phyloP scores from a whole-genome alignment of 257 asterid genomes.

The Scutellaria galericulata region DNA sequence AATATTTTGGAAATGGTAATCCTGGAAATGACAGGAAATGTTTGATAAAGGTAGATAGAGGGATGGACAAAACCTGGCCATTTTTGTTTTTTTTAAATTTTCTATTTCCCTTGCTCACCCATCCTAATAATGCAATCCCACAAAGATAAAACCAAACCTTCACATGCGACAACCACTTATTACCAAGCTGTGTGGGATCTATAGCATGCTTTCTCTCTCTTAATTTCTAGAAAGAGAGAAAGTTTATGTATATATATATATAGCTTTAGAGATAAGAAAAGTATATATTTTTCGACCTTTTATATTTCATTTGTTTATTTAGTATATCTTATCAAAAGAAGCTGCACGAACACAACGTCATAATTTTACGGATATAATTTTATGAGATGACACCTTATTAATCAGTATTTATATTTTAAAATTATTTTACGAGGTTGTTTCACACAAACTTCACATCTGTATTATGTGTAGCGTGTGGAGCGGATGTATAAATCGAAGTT shows the following conservation, averaged over 20 bases:
- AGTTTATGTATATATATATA: neutral
- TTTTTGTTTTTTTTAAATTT: neutral
- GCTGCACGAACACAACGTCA: too few relatives aligned
- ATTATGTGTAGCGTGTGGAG: too few relatives aligned
- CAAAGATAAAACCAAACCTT: slow-evolving; percentile 37
- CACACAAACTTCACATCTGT: too few relatives aligned
- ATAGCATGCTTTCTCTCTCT: slow-evolving; percentile 32
- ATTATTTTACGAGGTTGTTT: too few relatives aligned
- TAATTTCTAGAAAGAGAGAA: neutral
- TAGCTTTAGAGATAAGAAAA: too few relatives aligned
- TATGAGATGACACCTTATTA: too few relatives aligned
- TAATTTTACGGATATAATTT: too few relatives aligned
- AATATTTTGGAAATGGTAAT: slow-evolving; percentile 40
- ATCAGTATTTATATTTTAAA: too few relatives aligned
- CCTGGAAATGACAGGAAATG: slow-evolving; percentile 41
- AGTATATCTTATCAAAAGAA: too few relatives aligned
- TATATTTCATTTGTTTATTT: too few relatives aligned
- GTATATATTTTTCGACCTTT: too few relatives aligned
- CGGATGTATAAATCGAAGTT: too few relatives aligned
- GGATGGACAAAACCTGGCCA: slow-evolving; percentile 40
- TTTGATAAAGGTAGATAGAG: slow-evolving; percentile 37
- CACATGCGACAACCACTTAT: slow-evolving; percentile 83
- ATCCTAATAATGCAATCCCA: slow-evolving; percentile 28
- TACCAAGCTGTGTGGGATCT: slow-evolving; percentile 38
- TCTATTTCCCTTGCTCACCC: neutral